Evolutionary conservation across 176 grass and related monocot genomes (phyloP).

Genomic region (Phyllostachys edulis): DNA sequence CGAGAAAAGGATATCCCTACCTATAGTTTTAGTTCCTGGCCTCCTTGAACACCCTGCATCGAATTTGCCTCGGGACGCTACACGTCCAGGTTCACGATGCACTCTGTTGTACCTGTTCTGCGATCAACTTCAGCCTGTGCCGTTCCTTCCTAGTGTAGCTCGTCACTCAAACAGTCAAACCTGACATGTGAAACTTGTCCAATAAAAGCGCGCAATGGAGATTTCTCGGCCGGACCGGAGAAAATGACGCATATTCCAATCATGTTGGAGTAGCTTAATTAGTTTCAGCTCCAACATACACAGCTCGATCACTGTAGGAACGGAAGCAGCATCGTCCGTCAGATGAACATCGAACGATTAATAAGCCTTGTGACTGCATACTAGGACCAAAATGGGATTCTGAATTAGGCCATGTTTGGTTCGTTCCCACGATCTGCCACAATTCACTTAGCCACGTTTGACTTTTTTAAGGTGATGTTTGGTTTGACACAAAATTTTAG

Average conservation of each 20-base stretch:
- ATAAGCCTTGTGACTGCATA: neutral
- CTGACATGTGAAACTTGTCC: neutral
- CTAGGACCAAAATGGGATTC: too few species aligned
- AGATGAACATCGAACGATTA: neutral
- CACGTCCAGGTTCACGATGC: neutral
- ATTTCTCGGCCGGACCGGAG: neutral
- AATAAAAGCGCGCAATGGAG: neutral
- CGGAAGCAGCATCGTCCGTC: neutral
- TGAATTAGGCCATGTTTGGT: too few species aligned
- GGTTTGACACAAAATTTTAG: too few species aligned
- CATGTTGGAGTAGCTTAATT: neutral
- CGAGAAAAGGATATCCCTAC: neutral
- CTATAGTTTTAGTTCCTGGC: neutral
- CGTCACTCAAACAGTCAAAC: neutral
- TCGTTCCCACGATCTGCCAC: too few species aligned
- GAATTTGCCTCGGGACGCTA: neutral
- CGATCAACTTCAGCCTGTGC: neutral
- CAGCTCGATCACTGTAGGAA: neutral
- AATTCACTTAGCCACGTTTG: too few species aligned
- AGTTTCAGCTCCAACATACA: neutral
- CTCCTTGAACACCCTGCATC: neutral
- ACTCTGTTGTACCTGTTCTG: neutral
- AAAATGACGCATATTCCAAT: neutral
- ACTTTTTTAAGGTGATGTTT: too few species aligned
- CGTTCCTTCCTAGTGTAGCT: neutral